Percentiles rank a stretch among this genome's conserved stretches.
phyloP scores from a whole-genome alignment of 495 filamentous ascomycete genomes.

The Tuber magnatum region DNA sequence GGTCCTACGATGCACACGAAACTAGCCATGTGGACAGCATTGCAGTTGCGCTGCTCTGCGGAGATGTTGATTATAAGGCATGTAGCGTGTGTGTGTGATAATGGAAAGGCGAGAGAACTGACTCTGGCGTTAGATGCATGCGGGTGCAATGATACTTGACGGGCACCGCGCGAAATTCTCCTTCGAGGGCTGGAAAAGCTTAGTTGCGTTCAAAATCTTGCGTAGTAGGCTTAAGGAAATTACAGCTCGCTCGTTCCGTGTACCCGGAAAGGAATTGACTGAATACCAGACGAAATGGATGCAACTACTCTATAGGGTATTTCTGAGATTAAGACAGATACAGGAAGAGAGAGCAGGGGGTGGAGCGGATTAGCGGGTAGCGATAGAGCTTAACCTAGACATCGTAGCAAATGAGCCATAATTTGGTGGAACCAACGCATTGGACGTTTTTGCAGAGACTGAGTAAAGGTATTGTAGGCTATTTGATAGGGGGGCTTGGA shows the following conservation, averaged over 20 bases:
- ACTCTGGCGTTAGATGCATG: conserved; percentile 54
- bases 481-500: too few species aligned
- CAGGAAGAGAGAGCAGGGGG: neutral
- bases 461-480: neutral
- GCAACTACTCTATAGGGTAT: conserved; percentile 51
- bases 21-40: conserved; percentile 75
- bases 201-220: conserved; percentile 75
- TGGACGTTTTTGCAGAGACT: neutral
- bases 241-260: conserved; percentile 60
- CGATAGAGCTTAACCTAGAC: neutral
- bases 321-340: conserved; percentile 1
- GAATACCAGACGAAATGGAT: conserved; percentile 66
- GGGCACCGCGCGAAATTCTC: conserved; percentile 81
- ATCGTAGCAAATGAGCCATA: neutral
- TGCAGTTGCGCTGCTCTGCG: conserved; percentile 73
- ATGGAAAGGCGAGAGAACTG: neutral
- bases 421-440: neutral
- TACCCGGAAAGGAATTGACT: conserved; percentile 60
- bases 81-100: conserved; percentile 14
- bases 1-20: conserved; percentile 80
- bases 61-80: conserved; percentile 74
- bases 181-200: conserved; percentile 80
- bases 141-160: conserved; percentile 78
- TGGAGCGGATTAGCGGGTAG: neutral
- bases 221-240: conserved; percentile 62